Base-by-base conservation (phyloP, 371 early-diverging fungal genomes). In the Fennellomyces sp. region DNA sequence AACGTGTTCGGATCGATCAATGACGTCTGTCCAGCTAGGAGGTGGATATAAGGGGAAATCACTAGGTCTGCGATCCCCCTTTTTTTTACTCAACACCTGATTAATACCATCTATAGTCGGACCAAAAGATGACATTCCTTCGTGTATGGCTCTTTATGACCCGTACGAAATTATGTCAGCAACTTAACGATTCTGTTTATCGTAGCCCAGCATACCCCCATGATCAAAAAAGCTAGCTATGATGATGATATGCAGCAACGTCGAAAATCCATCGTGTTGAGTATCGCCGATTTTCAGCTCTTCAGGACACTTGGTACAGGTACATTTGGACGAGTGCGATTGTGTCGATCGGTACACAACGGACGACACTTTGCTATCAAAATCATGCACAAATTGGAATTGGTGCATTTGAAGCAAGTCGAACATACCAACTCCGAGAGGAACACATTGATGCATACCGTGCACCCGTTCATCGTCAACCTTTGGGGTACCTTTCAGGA, bases 341-440 rank as follows among this genome's bases (percentile, higher is more conserved):
- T 88, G 39, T 70, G 74, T 3, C 64, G 71, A 56, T 69, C 69
- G 28, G 81, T 72, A 2, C 36, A 48, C n/a, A 69, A 68, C 21
- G 45, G 61, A 8, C 85, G 91, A 31, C 90, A 92, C 69, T 96
- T 96, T 70, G 98, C 98, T n/a, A 91, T 99, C 84, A 99, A 99
- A 75, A 93, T 94, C 52, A 69, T 97, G 38, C 82, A 80, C 53
- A 98, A 99, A 74, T 79, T 85, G n/a, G 89, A 92, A 68, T 88
- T 97, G 51, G 91, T 95, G 28, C 86, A 88, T 39, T 81, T 90
- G 12, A 87, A 89, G 31, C 96, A 92, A 66, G 84, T 91, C 21
- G 84, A 83, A 30, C 92, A 91, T 56, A 86, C 94, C 5, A 78
- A 90, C 31, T 86, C 88, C 27, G 95, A 96, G 64, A 85, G 94